Evolutionary conservation across 257 asterid genomes (phyloP), one percentile per base, ranked within the genome.

Genomic region (Primulina huaijiensis): DNA sequence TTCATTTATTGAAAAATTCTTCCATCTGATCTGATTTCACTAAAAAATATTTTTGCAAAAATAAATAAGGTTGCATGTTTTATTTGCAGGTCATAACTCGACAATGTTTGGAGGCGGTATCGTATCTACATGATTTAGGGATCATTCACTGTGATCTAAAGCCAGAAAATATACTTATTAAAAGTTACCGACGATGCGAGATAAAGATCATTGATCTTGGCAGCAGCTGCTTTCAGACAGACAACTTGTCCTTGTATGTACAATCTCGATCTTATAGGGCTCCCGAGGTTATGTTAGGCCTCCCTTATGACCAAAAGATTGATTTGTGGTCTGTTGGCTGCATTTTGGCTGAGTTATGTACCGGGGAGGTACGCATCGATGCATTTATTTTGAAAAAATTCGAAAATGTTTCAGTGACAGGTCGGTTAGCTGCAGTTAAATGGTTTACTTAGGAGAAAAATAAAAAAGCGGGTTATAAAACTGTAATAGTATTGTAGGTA

Each of bases 211-310:
- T 93, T 60, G 99, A 93, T 84, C 97, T 93, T 53, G 99, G 99
- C 71, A 93, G 99, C 88, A 90, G 99, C 78, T 90, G 99, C 85
- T 93, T 93, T 80, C 78, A 78, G 77, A 79, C 84, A 5, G 99
- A 93, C 77, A 78, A 77, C 79, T 74, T 90, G 72, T 86, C 96
- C 74, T 75, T 90, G 25, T 93, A 93, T 25, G 89, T 93, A 62
- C 99, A 93, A 71, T 93, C 99, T 66, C 97, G 99, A 71, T 93
- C 99, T 8, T 93, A 93, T 64, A 85, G 97, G 67, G 99, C 99
- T 73, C 99, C 99, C 50, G 99, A 94, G 85, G 96, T 94, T 64
- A 89, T 94, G 72, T 72, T 94, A 60, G 99, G 99, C 81, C 90
- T 90, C 68, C 87, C 92, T 14, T 94, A 94, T 43, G 92, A 89